phyloP scores from a whole-genome alignment of 2,329 filamentous ascomycete genomes.

The Exophiala lecanii-corni region DNA sequence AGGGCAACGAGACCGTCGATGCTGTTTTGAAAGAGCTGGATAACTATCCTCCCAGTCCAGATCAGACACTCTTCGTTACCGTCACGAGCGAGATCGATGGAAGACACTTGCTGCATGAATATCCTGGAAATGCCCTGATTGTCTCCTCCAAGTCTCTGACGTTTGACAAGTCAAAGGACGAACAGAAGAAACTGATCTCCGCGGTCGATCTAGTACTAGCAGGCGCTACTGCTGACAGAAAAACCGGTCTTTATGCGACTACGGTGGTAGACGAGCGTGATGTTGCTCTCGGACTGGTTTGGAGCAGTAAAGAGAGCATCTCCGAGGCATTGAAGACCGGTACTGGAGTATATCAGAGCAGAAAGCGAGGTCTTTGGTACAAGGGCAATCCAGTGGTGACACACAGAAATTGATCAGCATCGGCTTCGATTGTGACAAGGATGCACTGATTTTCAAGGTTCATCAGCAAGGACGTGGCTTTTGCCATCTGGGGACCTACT shows the following conservation, averaged over 20 bases:
- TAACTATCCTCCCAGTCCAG: slow-evolving; percentile 29
- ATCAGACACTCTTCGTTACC: slow-evolving; percentile 36
- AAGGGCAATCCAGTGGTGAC: slow-evolving; percentile 95
- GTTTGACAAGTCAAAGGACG: slow-evolving; percentile 56
- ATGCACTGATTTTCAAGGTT: slow-evolving; percentile 86
- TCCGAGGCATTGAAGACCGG: slow-evolving; percentile 77
- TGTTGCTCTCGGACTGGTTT: slow-evolving; percentile 80
- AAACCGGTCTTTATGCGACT: slow-evolving; percentile 81
- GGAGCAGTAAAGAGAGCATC: slow-evolving; percentile 89
- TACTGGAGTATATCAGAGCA: slow-evolving; percentile 87
- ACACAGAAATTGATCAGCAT: slow-evolving; percentile 83
- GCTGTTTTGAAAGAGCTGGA: slow-evolving; percentile 35
- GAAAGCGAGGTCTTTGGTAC: slow-evolving; percentile 92
- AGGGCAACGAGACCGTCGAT: slow-evolving; percentile 40
- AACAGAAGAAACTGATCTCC: slow-evolving; percentile 55
- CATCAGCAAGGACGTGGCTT: slow-evolving; percentile 84
- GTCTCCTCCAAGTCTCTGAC: slow-evolving; percentile 68
- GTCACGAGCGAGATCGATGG: slow-evolving; percentile 19
- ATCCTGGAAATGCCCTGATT: slow-evolving; percentile 45
- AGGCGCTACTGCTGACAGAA: slow-evolving; percentile 73
- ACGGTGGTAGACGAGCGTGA: slow-evolving; percentile 87
- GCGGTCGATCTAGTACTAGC: slow-evolving; percentile 67
- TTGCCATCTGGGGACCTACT: slow-evolving; percentile 87
- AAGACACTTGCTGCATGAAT: slow-evolving; percentile 28
- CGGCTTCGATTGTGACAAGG: slow-evolving; percentile 85